These are phyloP conservation scores for Rhododendron simsii DNA, from an alignment of 148 eudicot species.

Conservation along the genomic window DNA sequence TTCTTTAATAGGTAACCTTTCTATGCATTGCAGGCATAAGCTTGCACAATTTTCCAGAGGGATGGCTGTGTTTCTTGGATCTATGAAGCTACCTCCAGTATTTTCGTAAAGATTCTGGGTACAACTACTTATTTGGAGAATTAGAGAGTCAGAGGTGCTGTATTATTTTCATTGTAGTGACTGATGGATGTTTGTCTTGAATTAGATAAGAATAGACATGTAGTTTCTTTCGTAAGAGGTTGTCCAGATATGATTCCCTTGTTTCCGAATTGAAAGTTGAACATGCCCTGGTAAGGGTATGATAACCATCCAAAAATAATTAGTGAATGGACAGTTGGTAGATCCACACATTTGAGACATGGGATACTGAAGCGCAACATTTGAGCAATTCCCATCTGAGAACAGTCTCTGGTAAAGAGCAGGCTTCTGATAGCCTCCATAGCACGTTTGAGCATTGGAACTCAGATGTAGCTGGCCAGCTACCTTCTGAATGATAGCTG, in stretches of 20 bases:
- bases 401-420: conserved; percentile 15
- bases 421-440: conserved; percentile 20
- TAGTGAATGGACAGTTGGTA: conserved; percentile 24
- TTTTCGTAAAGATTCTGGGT: neutral
- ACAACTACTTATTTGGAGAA: neutral
- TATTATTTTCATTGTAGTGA: neutral
- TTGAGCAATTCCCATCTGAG: conserved; percentile 29
- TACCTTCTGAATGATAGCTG: conserved; percentile 26
- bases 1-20: conserved; percentile 2
- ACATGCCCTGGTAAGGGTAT: neutral
- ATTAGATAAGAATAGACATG: neutral
- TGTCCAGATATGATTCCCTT: neutral
- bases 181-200: neutral
- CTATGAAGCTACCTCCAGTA: conserved; percentile 61
- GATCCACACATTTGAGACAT: conserved; percentile 9
- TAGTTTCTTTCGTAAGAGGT: neutral
- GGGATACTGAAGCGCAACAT: conserved; percentile 30
- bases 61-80: conserved; percentile 98
- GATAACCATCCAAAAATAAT: neutral
- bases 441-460: conserved; percentile 21
- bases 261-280: neutral
- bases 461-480: conserved; percentile 33
- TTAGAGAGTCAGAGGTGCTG: neutral
- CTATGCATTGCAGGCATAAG: conserved; percentile 64
- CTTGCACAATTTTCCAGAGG: conserved; percentile 99